Base-by-base conservation (phyloP, 768 basidiomycete genomes). In the Suillus brevipes region DNA sequence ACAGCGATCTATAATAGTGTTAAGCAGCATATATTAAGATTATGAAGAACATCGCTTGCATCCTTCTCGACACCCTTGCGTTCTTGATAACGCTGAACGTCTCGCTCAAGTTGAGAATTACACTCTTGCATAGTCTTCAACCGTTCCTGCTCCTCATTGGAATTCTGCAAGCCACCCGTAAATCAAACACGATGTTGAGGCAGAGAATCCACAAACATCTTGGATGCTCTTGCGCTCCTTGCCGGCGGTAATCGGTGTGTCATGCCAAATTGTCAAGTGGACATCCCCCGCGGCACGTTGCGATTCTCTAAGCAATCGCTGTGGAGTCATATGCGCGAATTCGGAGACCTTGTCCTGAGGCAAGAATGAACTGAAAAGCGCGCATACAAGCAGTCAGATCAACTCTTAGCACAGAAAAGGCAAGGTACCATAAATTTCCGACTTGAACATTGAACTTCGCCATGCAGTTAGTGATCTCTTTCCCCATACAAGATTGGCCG, bases 301-400 rank as follows among this genome's bases (percentile, higher is more conserved):
- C 1, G 97, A 99, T 74, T 97, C 94, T 45, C 82, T 81, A 34
- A 99, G 81, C 1, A 98, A 83, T 66, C 92, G 84, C 65, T 90
- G 87, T 0, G 94, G 89, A 2, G 82, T 83, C 94, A 99, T 96
- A 40, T 87, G 88, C 2, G 97, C 95, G 70, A 99, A 99, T 71
- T 92, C 89, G 3, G 93, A 88, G 25, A 99, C 97, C 70, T 91
- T 90, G 77, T 99, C 97, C 78, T 99, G 97, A 16, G 97, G 97
- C 50, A 99, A 84, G 82, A 99, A 99, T 1, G 92, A 91, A 74
- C 95, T 90, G 67, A 13, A 62, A 57, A 58, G 4, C 40, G 13
- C n/a, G 52, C 53, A 56, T 65, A 38, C 43, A 63, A 64, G 59
- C 61, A 25, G 10, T 65, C 60, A 60, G 52, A 37, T 56, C 10